Base-by-base conservation (phyloP, 1,139 yeast species). In the Casaregolazyma suthepensis region DNA sequence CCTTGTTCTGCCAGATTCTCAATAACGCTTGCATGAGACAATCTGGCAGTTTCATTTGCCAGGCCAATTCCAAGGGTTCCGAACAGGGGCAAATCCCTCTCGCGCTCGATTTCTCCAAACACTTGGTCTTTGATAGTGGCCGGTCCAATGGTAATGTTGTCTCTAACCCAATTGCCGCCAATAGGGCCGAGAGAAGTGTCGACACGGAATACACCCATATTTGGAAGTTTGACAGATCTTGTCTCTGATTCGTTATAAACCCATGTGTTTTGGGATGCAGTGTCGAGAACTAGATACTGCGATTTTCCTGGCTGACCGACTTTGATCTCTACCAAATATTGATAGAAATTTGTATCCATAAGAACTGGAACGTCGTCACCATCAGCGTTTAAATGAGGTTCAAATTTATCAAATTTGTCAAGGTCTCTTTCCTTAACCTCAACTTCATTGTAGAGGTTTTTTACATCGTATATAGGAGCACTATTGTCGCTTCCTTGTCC, bases 11-110 rank as follows among this genome's bases (percentile, higher is more conserved):
- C 53, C 54, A 62, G 43, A 46, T 54, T 57, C 26, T 54, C 56
- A 13, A 65, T 65, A 37, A 62, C 60, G 54, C 63, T 63, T 46
- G 53, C 19, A 49, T 63, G 62, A 5, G 49, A 40, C 18, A 47
- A 29, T 19, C 51, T 44, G 9, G 48, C 37, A 15, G 54, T 51
- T 61, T 77, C 81, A 54, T 64, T 43, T 2, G 50, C 72, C 2
- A 74, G 71, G 2, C 83, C 84, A 50, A 80, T 72, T 3, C 85
- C 85, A 49, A 80, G 70, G n/a, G 79, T 80, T 19, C 81, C 79
- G 18, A 13, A 55, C 51, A n/a, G 20, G 4, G 22, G 26, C 12
- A 9, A 5, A 26, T 7, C 29, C 73, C 67, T 23, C 73, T 70
- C 6, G 80, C 74, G 18, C 73, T 67, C 12, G 78, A 75, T 81